Base-by-base conservation (phyloP, 768 basidiomycete genomes). In the Auriscalpium microsporum region DNA sequence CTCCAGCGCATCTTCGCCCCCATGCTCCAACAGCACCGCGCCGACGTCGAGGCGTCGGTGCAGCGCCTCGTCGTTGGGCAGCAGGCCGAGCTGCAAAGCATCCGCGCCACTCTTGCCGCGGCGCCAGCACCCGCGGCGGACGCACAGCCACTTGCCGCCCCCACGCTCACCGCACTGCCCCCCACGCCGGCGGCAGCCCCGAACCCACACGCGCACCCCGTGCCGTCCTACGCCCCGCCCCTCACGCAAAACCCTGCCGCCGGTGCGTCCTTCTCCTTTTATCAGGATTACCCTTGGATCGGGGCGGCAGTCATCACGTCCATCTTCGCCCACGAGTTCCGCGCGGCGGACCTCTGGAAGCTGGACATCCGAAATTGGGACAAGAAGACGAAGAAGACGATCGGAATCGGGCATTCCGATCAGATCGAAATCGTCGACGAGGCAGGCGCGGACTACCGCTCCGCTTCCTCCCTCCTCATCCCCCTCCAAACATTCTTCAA, bases 301-400 rank as follows among this genome's bases (percentile, higher is more conserved):
- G 53, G 47, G 47, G 53, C 46, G 21, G 34, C 54, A 38, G 45
- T 56, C n/a, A 36, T 58, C 11, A 10, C 49, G 2, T 36, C 46
- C 10, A 45, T 58, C 38, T 16, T 42, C 4, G 33, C 21, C 17
- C 54, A 58, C 28, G 19, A 47, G 50, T 54, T 66, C 36, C 44
- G 51, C 9, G 62, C 56, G 2, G 42, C 55, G 17, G 64, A 66
- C 21, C 48, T 64, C n/a, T 58, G 52, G 23, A 59, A 59, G 47
- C 52, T 59, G 2, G 56, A 65, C 36, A 10, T 59, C 1, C 40
- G 45, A 14, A 56, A 53, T 34, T 55, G 60, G 6, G 61, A 61
- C 45, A 58, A 56, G 13, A 45, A 47, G 19, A 42, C 62, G 8
- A 49, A 54, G 2, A 33, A 36, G 8, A 48, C 50, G 2, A 33